These are phyloP conservation scores for Scheffersomyces titani DNA, from an alignment of 1,139 yeast species.

Conservation along the genomic window DNA sequence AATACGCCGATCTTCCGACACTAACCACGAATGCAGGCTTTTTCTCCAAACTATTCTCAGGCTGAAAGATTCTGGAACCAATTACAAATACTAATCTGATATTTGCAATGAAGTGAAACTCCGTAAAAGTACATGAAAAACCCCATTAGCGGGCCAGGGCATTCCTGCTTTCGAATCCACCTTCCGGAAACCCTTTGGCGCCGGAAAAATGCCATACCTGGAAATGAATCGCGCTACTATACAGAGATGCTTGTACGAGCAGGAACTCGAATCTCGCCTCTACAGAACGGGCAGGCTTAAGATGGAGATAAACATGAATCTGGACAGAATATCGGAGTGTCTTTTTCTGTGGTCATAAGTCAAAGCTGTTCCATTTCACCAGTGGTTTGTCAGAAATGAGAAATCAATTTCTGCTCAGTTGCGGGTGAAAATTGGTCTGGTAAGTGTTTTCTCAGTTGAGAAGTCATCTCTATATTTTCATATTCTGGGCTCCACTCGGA, in stretches of 20 bases:
- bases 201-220: background rate
- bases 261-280: background rate
- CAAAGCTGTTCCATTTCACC: background rate
- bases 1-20: background rate
- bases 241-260: background rate
- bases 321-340: background rate
- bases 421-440: background rate
- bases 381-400: background rate
- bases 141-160: background rate
- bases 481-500: too few relatives aligned
- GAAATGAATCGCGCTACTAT: background rate
- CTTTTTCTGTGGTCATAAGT: background rate
- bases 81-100: too few relatives aligned
- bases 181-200: background rate
- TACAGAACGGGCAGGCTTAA: background rate
- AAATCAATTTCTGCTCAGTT: too few relatives aligned
- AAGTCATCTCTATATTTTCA: too few relatives aligned
- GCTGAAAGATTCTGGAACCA: background rate
- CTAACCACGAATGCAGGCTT: background rate
- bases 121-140: background rate
- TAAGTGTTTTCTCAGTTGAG: background rate
- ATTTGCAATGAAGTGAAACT: background rate
- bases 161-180: background rate
- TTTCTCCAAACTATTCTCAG: background rate
- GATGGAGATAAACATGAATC: background rate